phyloP scores from a whole-genome alignment of 1,284 basidiomycete genomes.

The Rhodotorula mucilaginosa region DNA sequence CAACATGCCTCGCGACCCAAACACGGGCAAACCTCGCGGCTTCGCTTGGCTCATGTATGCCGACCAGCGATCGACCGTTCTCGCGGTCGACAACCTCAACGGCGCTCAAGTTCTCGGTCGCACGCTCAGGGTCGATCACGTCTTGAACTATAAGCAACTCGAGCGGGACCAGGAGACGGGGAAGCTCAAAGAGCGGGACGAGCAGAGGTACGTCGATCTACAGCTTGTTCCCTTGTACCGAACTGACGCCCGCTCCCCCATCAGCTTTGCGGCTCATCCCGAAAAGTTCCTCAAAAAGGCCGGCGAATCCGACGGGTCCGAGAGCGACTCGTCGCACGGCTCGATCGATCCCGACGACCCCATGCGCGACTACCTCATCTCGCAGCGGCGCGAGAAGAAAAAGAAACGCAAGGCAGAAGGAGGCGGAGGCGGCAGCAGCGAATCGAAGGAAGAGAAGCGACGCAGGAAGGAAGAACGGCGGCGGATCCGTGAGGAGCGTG shows the following conservation, averaged over 20 bases:
- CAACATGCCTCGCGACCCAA: conserved; percentile 87
- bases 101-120: conserved; percentile 76
- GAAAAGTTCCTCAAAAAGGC: conserved; percentile 23
- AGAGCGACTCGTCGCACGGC: conserved; percentile 61
- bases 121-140: conserved; percentile 69
- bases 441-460: conserved; percentile 20
- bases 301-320: conserved; percentile 59
- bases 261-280: conserved; percentile 36
- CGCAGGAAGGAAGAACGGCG: conserved; percentile 23
- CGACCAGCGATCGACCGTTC: conserved; percentile 90
- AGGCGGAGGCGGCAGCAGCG: neutral
- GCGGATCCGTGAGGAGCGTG: conserved; percentile 35
- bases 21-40: conserved; percentile 81
- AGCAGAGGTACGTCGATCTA: conserved; percentile 62
- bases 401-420: conserved; percentile 8
- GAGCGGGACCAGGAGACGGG: conserved; percentile 78
- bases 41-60: conserved; percentile 99
- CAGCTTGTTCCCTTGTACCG: conserved; percentile 12
- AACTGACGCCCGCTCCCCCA: neutral
- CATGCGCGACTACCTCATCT: conserved; percentile 78
- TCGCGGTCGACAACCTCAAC: conserved; percentile 98
- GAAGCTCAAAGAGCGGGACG: conserved; percentile 80
- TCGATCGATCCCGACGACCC: conserved; percentile 93
- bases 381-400: conserved; percentile 41
- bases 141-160: conserved; percentile 86